Base-by-base conservation (phyloP, 2,329 filamentous ascomycete species). In the Penicillium decumbens region DNA sequence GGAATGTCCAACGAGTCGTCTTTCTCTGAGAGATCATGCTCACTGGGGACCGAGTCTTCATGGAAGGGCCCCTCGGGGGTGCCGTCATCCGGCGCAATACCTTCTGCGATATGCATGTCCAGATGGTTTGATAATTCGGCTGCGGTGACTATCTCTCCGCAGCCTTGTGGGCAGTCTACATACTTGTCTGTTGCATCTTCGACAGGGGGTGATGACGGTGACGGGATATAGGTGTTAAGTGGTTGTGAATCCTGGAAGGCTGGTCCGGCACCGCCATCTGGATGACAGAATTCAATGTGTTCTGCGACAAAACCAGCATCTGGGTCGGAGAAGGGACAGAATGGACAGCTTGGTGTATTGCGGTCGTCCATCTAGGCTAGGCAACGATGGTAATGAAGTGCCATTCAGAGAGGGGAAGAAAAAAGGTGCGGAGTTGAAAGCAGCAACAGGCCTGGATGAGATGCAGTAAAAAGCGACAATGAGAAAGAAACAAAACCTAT, bases 91-190 rank as follows among this genome's bases (percentile, higher is more conserved):
- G 74, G 65, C 3, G 72, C 72, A 41, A 73, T 59, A 9, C 61
- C 65, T 60, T 82, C 80, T 15, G 75, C 74, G 41, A 70, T 63
- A 61, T 86, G 83, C 48, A 84, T 70, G 58, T 84, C 79, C 30
- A 84, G 60, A 61, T 87, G 83, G 39, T 72, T 76, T 13, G 80
- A 75, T 30, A 85, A 69, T 57, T 84, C 80, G 13, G 70, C 65
- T 6, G 72, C 59, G 6, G 73, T 66, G 18, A 85, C 65, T n/a
- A 74, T 64, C 63, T 87, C 83, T 28, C 79, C 79, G 61, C 84
- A 88, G 20, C 75, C 77, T 13, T 79, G 75, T 29, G 79, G 76
- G 57, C 82, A 85, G 37, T 77, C 71, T 20, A 75, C 70, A 59
- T 81, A 82, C 43, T 61, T 58, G 9, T 57, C 49, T 10, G 50